These are phyloP conservation scores for Tilletia caries DNA, from an alignment of 1,284 basidiomycete species.

Conservation along the genomic window DNA sequence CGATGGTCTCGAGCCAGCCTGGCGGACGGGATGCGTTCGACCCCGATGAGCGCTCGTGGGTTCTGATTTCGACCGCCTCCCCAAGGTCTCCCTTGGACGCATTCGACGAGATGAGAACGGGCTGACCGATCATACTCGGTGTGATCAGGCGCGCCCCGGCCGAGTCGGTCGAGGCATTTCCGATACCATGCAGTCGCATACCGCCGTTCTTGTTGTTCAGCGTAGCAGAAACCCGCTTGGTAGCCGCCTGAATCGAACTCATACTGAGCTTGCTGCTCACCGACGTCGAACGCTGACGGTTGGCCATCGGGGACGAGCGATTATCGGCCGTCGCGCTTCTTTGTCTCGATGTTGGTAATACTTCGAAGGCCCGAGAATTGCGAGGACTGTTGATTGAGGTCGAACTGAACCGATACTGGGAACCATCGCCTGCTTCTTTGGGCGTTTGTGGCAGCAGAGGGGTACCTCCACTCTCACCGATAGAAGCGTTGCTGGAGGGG, in stretches of 20 bases:
- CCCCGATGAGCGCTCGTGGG: neutral
- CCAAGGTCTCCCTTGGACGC: neutral
- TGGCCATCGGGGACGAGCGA: neutral
- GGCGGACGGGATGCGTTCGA: neutral
- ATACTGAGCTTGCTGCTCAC: conserved; percentile 4
- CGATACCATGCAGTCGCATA: neutral
- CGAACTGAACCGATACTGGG: neutral
- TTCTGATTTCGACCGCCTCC: neutral
- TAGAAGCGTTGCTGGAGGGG: neutral
- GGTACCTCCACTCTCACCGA: neutral
- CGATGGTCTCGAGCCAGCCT: neutral
- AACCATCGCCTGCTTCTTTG: neutral
- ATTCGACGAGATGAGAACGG: neutral
- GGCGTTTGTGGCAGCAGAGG: neutral
- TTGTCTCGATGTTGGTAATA: neutral
- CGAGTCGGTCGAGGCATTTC: neutral
- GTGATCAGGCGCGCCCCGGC: neutral
- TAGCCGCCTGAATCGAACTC: neutral
- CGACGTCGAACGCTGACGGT: neutral
- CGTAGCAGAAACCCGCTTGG: neutral
- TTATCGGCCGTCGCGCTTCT: neutral
- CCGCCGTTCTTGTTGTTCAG: neutral
- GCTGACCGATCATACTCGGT: neutral
- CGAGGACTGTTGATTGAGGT: neutral
- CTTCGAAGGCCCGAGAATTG: neutral